A percentile compares a stretch with the other conserved stretches of the same genome.
phyloP scores from a whole-genome alignment of 2,329 filamentous ascomycete species.

The Talaromyces piceae region DNA sequence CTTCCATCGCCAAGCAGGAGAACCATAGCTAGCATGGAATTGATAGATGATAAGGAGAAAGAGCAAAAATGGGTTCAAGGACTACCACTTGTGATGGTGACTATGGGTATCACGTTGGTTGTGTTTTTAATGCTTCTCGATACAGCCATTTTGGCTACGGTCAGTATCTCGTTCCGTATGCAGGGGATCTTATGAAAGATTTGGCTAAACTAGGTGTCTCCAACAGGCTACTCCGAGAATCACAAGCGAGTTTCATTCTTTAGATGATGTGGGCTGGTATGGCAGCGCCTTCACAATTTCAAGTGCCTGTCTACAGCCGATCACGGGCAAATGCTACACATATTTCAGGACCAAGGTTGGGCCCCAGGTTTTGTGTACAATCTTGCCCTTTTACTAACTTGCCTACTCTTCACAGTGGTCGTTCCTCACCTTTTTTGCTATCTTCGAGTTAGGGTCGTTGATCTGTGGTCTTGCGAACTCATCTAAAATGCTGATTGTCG shows the following conservation, averaged over 20 bases:
- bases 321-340: conserved; percentile 47
- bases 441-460: conserved; percentile 21
- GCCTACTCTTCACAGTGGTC: no score
- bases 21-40: background rate
- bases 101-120: conserved; percentile 34
- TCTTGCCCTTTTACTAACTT: no score
- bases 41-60: background rate
- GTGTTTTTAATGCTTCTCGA: conserved; percentile 47
- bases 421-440: conserved; percentile 17
- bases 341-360: conserved; percentile 21
- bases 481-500: conserved; percentile 18
- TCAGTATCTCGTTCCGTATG: conserved; percentile 7
- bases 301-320: conserved; percentile 45
- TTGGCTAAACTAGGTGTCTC: background rate
- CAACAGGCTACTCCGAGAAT: conserved; percentile 41
- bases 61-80: conserved; percentile 2
- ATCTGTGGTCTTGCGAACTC: conserved; percentile 19
- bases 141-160: conserved; percentile 48
- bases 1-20: background rate
- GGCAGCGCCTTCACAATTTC: conserved; percentile 35
- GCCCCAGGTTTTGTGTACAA: background rate
- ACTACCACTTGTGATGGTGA: conserved; percentile 14
- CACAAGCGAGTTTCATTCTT: conserved; percentile 33
- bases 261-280: conserved; percentile 32
- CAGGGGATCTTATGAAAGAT: background rate